Percentiles rank a stretch among this genome's conserved stretches.
Conservation (phyloP, 352 stramenopile species). For the Salisapilia sapeloensis region DNA sequence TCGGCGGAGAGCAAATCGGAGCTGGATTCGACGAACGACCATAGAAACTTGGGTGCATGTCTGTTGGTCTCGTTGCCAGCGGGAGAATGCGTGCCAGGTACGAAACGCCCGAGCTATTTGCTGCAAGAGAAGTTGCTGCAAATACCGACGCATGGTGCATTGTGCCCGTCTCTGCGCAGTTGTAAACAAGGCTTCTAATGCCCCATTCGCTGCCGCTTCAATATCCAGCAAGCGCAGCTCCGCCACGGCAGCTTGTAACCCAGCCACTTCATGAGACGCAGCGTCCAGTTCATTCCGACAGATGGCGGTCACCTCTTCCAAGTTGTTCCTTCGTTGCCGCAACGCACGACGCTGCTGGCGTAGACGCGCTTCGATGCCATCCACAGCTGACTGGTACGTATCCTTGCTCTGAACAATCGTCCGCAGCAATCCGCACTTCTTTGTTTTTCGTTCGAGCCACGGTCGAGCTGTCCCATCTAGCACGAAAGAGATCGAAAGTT, state of each 20-base stretch:
- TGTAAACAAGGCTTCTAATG: constrained; percentile 39
- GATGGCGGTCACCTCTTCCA: constrained; percentile 49
- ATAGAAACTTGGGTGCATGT: constrained; percentile 25
- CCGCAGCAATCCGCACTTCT: constrained; percentile 1
- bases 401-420: too few relatives aligned
- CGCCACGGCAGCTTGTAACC: constrained; percentile 12
- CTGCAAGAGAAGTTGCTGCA: constrained; percentile 16
- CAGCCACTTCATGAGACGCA: constrained; percentile 18
- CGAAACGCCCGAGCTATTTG: constrained; percentile 17
- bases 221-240: constrained; percentile 30
- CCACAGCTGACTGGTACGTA: constrained; percentile 3
- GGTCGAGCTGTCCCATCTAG: constrained; percentile 1
- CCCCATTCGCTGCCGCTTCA: constrained; percentile 30
- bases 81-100: constrained; percentile 23
- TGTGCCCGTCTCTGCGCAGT: constrained; percentile 29
- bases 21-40: constrained; percentile 23
- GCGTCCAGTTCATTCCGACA: constrained; percentile 53
- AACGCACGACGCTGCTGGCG: constrained; percentile 16
- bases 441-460: constrained; percentile 8
- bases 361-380: constrained; percentile 16
- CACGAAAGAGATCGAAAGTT: not conserved
- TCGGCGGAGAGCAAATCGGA: constrained; percentile 31
- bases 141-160: constrained; percentile 20
- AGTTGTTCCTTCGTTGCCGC: constrained; percentile 26
- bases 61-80: constrained; percentile 21